Percentiles rank a stretch among this genome's conserved stretches.
Evolutionary conservation across 371 early-diverging fungal species (phyloP).

Genomic region (Syncephalastrum racemosum): DNA sequence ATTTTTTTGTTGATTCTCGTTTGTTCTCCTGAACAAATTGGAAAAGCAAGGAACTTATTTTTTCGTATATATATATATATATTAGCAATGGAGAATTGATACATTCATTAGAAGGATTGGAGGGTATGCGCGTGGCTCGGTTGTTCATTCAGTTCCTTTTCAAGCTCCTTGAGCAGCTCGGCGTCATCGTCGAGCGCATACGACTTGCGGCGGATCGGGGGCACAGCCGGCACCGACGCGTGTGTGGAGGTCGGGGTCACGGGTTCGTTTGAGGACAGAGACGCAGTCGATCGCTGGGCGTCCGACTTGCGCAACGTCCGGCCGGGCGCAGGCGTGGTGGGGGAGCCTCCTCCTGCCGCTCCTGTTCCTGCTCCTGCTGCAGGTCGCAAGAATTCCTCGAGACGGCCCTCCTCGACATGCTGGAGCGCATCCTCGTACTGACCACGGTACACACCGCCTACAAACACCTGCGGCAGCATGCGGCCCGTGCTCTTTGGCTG

Average conservation of each 20-base stretch:
- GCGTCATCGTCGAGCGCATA: slow-evolving; percentile 15
- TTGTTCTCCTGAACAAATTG: not conserved
- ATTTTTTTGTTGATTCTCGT: not conserved
- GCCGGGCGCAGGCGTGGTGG: too few species aligned
- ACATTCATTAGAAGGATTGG: not conserved
- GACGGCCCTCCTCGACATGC: slow-evolving; percentile 11
- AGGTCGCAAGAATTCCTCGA: slow-evolving; percentile 9
- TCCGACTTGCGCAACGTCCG: not conserved
- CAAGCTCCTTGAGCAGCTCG: slow-evolving; percentile 19
- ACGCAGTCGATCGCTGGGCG: slow-evolving; percentile 11
- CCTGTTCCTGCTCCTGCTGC: too few species aligned
- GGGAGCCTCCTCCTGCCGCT: too few species aligned
- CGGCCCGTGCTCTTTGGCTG: slow-evolving; percentile 19
- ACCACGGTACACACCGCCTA: slow-evolving; percentile 42
- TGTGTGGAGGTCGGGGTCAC: slow-evolving; percentile 17
- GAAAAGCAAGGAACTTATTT: too few species aligned
- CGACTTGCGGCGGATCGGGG: not conserved
- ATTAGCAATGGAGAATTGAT: not conserved
- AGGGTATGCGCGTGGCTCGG: too few species aligned
- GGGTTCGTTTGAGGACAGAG: slow-evolving; percentile 19
- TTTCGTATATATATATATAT: slow-evolving; percentile 3
- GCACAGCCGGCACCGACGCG: slow-evolving; percentile 1
- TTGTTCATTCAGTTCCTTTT: slow-evolving; percentile 13
- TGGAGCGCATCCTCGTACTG: slow-evolving; percentile 17
- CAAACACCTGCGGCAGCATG: slow-evolving; percentile 38